Percentiles rank a stretch among this genome's conserved stretches.
Conservation (phyloP, 225 moss, liverwort and hornwort genomes). For the Thuidium tamariscinum region DNA sequence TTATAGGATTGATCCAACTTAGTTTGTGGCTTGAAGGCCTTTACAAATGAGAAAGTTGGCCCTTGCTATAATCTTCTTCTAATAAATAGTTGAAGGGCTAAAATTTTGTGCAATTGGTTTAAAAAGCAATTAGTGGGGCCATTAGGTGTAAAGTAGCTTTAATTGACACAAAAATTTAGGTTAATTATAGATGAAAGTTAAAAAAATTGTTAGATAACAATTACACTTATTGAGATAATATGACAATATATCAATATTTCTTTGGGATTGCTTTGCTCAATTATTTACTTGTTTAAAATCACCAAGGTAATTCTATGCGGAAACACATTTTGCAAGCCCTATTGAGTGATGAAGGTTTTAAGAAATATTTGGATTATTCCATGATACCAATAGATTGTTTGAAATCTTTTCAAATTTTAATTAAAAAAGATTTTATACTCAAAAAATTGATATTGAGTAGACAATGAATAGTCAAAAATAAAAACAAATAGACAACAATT, state of each 20-base stretch:
- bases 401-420: background rate
- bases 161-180: too few species aligned
- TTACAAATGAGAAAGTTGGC: too few species aligned
- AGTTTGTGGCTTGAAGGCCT: too few species aligned
- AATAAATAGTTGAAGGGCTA: too few species aligned
- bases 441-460: background rate
- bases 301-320: fast-evolving
- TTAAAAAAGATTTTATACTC: fast-evolving
- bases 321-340: background rate
- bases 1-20: too few species aligned
- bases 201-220: background rate
- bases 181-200: background rate
- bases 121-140: too few species aligned
- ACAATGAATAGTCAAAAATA: background rate
- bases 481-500: too few species aligned
- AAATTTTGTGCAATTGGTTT: too few species aligned
- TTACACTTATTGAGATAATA: background rate
- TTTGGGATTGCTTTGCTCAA: fast-evolving
- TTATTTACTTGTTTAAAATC: background rate
- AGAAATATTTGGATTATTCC: background rate
- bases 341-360: background rate
- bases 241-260: background rate
- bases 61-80: too few species aligned
- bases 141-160: too few species aligned
- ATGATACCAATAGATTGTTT: background rate